Conservation (phyloP, 1,284 basidiomycete genomes). For the Ceratobasidium sp. region DNA sequence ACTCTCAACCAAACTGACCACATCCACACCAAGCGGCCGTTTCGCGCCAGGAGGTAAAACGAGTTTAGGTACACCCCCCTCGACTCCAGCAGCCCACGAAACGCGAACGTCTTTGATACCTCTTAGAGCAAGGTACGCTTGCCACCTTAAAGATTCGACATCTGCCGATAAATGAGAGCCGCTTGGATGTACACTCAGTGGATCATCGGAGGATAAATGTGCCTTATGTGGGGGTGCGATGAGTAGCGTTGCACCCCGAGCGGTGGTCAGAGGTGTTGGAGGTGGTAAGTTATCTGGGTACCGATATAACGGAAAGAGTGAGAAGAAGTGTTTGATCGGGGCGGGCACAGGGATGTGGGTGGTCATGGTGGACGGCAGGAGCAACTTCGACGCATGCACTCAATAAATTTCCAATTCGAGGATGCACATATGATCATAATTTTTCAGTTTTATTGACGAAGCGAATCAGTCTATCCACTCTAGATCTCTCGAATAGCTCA, state of each 20-base stretch:
- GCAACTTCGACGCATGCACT: conserved; percentile 12
- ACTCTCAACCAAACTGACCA: conserved; percentile 34
- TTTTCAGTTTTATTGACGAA: conserved; percentile 4
- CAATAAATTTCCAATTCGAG: conserved; percentile 21
- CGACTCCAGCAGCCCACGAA: conserved; percentile 73
- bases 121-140: conserved; percentile 81
- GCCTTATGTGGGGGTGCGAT: conserved; percentile 39
- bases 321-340: conserved; percentile 49
- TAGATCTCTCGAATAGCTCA: too few relatives aligned
- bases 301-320: conserved; percentile 49
- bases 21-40: conserved; percentile 44
- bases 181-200: conserved; percentile 50
- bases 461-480: too few relatives aligned
- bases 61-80: conserved; percentile 75
- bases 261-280: conserved; percentile 30
- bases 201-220: conserved; percentile 37
- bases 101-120: conserved; percentile 67
- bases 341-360: conserved; percentile 47
- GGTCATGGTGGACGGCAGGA: conserved; percentile 15
- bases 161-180: conserved; percentile 71
- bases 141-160: conserved; percentile 87
- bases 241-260: conserved; percentile 37
- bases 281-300: conserved; percentile 46
- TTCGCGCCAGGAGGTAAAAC: conserved; percentile 56
- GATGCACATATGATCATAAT: conserved; percentile 21